phyloP scores from a whole-genome alignment of 1,284 basidiomycete genomes.

The Apiotrichum brassicae region DNA sequence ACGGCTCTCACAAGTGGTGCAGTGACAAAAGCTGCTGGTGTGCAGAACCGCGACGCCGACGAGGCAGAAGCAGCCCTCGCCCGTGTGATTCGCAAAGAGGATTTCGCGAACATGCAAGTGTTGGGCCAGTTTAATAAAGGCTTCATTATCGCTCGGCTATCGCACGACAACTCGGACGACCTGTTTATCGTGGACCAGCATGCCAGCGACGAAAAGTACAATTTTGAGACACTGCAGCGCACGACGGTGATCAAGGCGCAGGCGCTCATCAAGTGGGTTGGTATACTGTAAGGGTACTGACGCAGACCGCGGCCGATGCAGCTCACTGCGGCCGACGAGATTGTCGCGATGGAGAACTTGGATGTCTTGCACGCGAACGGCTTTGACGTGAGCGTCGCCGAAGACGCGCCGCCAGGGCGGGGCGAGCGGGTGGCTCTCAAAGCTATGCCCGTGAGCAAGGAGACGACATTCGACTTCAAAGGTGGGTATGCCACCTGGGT shows the following conservation, averaged over 20 bases:
- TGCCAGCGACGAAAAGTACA: constrained; percentile 88
- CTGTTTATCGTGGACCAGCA: constrained; percentile 74
- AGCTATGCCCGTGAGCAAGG: constrained; percentile 86
- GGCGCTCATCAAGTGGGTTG: constrained; percentile 63
- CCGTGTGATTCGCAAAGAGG: constrained; percentile 77
- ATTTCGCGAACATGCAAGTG: constrained; percentile 78
- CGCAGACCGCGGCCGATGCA: constrained; percentile 69
- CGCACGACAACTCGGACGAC: constrained; percentile 58
- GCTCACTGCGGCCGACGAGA: constrained; percentile 81
- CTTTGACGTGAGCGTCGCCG: constrained; percentile 59
- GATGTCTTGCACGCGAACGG: constrained; percentile 77
- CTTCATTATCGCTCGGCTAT: constrained; percentile 79
- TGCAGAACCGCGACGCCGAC: constrained; percentile 57
- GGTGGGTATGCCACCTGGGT: constrained; percentile 46
- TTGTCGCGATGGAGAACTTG: constrained; percentile 79
- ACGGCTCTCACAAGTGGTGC: constrained; percentile 20
- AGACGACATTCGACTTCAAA: constrained; percentile 69
- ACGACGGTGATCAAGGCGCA: constrained; percentile 85
- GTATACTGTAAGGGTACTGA: constrained; percentile 20
- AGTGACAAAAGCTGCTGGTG: constrained; percentile 51
- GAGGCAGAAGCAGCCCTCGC: constrained; percentile 67
- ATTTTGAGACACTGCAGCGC: constrained; percentile 82
- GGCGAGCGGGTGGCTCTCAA: constrained; percentile 60
- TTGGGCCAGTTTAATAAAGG: constrained; percentile 95
- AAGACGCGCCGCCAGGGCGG: constrained; percentile 51